Conservation (phyloP, 225 moss, liverwort and hornwort species). For the Asterella californica region DNA sequence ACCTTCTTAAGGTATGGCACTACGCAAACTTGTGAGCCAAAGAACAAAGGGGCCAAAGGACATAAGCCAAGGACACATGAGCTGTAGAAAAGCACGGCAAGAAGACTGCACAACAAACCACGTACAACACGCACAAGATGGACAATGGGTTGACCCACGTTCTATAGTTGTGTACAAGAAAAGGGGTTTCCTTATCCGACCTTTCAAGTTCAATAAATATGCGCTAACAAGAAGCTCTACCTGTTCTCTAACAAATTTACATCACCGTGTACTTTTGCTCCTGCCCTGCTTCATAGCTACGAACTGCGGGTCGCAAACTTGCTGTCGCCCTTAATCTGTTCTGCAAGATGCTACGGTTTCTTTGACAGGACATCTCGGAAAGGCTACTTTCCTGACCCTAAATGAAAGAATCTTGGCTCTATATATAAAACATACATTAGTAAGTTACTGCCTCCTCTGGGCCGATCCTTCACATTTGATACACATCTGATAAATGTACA, state of each 20-base stretch:
- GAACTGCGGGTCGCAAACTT: background rate
- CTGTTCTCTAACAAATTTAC: conserved; percentile 28
- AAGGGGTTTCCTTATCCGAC: too few species aligned
- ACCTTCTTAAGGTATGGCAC: too few species aligned
- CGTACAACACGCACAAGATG: too few species aligned
- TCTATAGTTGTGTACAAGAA: too few species aligned
- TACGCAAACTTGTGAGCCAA: too few species aligned
- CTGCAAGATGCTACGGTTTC: background rate
- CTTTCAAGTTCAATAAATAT: too few species aligned
- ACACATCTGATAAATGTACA: conserved; percentile 24
- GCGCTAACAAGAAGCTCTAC: background rate
- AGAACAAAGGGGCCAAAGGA: too few species aligned
- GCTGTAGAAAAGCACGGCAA: too few species aligned
- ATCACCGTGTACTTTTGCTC: background rate
- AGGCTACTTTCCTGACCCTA: conserved; percentile 11
- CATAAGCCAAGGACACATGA: too few species aligned
- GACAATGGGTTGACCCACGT: too few species aligned
- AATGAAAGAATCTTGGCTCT: conserved; percentile 15
- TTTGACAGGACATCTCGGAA: conserved; percentile 11
- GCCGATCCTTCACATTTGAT: conserved; percentile 10
- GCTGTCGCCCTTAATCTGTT: background rate
- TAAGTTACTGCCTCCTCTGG: background rate
- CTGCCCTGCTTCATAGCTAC: background rate
- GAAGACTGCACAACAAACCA: too few species aligned
- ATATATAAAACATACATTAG: conserved; percentile 22